Evolutionary conservation across 352 stramenopile species (phyloP).

Genomic region (Saprolegnia diclina): DNA sequence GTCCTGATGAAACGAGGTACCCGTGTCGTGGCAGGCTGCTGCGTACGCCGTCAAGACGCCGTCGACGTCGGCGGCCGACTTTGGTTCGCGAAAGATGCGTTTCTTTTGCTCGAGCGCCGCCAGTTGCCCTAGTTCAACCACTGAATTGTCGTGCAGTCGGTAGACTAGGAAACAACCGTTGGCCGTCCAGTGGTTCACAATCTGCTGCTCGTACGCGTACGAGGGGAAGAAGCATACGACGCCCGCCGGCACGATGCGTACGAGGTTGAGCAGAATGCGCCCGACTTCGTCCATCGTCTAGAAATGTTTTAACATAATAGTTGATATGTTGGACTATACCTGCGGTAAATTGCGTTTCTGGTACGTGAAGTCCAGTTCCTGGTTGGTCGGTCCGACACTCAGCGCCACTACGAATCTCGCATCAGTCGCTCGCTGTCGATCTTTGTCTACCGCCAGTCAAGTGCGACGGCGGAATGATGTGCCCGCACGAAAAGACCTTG

Average conservation of each 20-base stretch:
- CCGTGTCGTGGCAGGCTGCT: constrained; percentile 34
- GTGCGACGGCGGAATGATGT: constrained; percentile 95
- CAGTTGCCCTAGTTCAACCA: constrained; percentile 38
- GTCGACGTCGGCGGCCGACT: constrained; percentile 90
- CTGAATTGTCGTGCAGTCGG: not conserved
- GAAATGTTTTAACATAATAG: constrained; percentile 37
- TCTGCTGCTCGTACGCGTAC: constrained; percentile 92
- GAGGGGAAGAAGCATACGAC: constrained; percentile 98
- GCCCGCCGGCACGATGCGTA: constrained; percentile 86
- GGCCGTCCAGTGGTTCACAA: constrained; percentile 82
- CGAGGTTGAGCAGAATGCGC: constrained; percentile 88
- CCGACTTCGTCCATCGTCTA: constrained; percentile 93
- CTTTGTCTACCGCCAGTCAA: constrained; percentile 64
- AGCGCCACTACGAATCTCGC: constrained; percentile 40
- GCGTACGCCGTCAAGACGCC: constrained; percentile 84
- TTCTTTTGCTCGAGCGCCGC: constrained; percentile 87
- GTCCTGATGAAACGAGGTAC: constrained; percentile 15
- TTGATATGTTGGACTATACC: constrained; percentile 3
- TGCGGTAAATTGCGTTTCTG: constrained; percentile 40
- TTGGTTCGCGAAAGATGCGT: constrained; percentile 91
- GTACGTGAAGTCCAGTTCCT: constrained; percentile 94
- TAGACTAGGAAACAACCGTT: constrained; percentile 32
- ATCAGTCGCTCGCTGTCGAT: not conserved
- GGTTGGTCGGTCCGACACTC: constrained; percentile 66
- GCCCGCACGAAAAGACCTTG: constrained; percentile 96